These are phyloP conservation scores for Malassezia arunalokei DNA, from an alignment of 1,284 basidiomycete genomes.

Conservation along the genomic window DNA sequence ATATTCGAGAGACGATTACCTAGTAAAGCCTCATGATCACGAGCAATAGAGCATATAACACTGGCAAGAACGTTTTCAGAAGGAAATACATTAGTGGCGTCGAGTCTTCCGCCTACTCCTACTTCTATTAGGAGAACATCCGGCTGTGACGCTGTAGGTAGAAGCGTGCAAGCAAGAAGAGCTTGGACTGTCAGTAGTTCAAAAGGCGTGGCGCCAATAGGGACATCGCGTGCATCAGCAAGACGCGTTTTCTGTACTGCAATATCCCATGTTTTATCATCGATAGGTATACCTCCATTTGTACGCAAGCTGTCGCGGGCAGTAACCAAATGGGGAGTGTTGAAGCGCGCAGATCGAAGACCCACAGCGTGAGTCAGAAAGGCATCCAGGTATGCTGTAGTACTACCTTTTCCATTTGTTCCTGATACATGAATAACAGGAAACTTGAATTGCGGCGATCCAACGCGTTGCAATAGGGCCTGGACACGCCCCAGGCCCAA, in stretches of 20 bases:
- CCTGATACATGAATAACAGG: conserved; percentile 87
- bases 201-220: conserved; percentile 29
- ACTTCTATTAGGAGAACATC: conserved; percentile 84
- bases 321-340: conserved; percentile 77
- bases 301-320: conserved; percentile 67
- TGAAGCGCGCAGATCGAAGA: conserved; percentile 68
- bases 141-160: conserved; percentile 48
- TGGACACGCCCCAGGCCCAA: conserved; percentile 64
- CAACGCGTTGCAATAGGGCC: conserved; percentile 54
- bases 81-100: conserved; percentile 79
- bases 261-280: conserved; percentile 51
- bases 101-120: conserved; percentile 80
- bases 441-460: conserved; percentile 55
- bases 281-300: conserved; percentile 53
- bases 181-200: conserved; percentile 50
- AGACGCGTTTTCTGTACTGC: conserved; percentile 53
- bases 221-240: conserved; percentile 46
- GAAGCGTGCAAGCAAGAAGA: conserved; percentile 29
- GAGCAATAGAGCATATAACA: conserved; percentile 69
- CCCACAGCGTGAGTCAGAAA: conserved; percentile 54
- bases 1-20: conserved; percentile 66
- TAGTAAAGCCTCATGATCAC: conserved; percentile 84
- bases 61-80: conserved; percentile 61
- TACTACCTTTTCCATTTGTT: conserved; percentile 94
- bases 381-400: conserved; percentile 68